Conservation (phyloP, 441 rosid genomes). For the Syzygium syzygioides region DNA sequence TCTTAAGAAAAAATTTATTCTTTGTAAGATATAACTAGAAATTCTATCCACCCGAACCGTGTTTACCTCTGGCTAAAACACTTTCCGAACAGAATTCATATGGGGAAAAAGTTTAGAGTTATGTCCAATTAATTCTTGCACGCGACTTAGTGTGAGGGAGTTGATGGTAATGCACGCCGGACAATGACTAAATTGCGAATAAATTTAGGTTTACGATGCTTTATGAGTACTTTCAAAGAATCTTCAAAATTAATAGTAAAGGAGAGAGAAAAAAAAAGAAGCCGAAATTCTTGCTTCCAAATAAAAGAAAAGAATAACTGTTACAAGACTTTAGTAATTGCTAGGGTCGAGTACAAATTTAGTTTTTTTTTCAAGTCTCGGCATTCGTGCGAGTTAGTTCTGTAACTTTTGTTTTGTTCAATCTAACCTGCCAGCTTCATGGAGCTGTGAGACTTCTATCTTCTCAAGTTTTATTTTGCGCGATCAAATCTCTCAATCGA, state of each 20-base stretch:
- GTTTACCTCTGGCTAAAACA: accelerated
- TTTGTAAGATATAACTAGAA: neutral
- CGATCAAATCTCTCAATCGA: neutral
- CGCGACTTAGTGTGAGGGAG: neutral
- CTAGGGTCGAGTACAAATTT: neutral
- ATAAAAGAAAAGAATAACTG: neutral
- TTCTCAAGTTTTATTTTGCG: neutral
- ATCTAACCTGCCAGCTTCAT: neutral
- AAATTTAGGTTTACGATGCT: neutral
- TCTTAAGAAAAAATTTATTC: neutral
- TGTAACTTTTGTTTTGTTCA: neutral
- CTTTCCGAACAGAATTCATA: neutral
- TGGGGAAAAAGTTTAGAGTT: neutral
- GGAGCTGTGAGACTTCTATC: neutral
- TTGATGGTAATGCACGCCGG: neutral
- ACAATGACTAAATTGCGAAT: neutral
- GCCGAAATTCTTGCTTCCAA: neutral
- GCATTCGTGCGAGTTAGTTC: neutral
- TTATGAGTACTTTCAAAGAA: neutral
- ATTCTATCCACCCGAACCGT: neutral
- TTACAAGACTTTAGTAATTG: neutral
- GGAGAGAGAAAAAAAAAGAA: neutral
- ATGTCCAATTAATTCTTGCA: neutral
- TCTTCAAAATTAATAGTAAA: neutral
- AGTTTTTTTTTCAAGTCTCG: neutral